Percentiles rank a stretch among this genome's conserved stretches.
phyloP scores from a whole-genome alignment of 495 filamentous ascomycete genomes.

The Penicillium paradoxum region DNA sequence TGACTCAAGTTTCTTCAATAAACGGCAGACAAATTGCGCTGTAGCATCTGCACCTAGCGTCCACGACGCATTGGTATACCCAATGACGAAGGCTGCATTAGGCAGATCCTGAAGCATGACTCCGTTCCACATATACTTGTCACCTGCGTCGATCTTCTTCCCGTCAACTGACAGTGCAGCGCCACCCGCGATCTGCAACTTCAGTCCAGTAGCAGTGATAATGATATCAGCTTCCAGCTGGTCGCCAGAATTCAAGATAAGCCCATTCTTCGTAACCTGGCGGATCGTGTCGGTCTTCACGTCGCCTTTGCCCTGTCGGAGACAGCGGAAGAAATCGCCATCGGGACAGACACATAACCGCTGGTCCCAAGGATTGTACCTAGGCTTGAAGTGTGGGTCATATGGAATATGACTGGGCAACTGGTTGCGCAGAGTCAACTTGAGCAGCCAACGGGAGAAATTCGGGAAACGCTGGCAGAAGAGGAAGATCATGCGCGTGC shows the following conservation, averaged over 20 bases:
- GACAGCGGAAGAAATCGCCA: slow-evolving; percentile 64
- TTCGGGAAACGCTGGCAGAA: slow-evolving; percentile 55
- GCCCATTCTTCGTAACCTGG: slow-evolving; percentile 54
- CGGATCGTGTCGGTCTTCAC: slow-evolving; percentile 67
- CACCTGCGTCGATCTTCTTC: slow-evolving; percentile 38
- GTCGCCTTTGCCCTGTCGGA: slow-evolving; percentile 52
- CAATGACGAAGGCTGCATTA: slow-evolving; percentile 52
- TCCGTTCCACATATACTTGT: slow-evolving; percentile 54
- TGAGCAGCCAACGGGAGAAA: slow-evolving; percentile 43
- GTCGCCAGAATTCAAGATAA: slow-evolving; percentile 54
- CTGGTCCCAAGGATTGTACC: slow-evolving; percentile 70
- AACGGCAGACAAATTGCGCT: slow-evolving; percentile 41
- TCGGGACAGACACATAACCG: slow-evolving; percentile 66
- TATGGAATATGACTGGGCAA: slow-evolving; percentile 52
- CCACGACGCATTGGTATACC: slow-evolving; percentile 57
- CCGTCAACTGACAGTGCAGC: slow-evolving; percentile 52
- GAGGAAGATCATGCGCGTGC: slow-evolving; percentile 44
- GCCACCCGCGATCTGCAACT: slow-evolving; percentile 49
- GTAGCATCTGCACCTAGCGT: slow-evolving; percentile 55
- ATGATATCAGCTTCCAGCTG: slow-evolving; percentile 63
- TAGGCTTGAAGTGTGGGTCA: slow-evolving; percentile 66
- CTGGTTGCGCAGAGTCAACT: slow-evolving; percentile 32
- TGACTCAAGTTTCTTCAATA: slow-evolving; percentile 39
- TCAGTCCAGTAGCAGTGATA: slow-evolving; percentile 69
- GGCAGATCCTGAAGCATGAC: slow-evolving; percentile 57